These are phyloP conservation scores for Staphylotrichum longicolle DNA, from an alignment of 495 filamentous ascomycete species.

Conservation along the genomic window DNA sequence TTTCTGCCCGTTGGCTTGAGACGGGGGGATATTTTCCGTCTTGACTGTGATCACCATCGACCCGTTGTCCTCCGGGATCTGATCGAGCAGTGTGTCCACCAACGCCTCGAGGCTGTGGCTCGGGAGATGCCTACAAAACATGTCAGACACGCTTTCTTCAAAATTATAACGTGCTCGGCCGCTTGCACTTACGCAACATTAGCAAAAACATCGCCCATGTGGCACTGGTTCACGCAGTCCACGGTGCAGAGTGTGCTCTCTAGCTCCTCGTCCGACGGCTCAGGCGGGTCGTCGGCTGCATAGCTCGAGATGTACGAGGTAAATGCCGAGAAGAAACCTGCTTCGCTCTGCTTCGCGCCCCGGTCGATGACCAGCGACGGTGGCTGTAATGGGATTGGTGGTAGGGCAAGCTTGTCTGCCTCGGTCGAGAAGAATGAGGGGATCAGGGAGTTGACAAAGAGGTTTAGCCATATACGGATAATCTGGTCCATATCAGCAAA, in stretches of 20 bases:
- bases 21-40: conserved; percentile 63
- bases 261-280: conserved; percentile 94
- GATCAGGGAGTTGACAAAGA: conserved; percentile 94
- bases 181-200: conserved; percentile 70
- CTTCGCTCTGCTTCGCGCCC: conserved; percentile 69
- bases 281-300: conserved; percentile 94
- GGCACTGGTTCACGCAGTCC: conserved; percentile 88
- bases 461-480: conserved; percentile 86
- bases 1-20: conserved; percentile 59
- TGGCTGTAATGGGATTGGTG: conserved; percentile 82
- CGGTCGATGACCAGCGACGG: conserved; percentile 94
- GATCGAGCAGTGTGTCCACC: conserved; percentile 69
- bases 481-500: conserved; percentile 52
- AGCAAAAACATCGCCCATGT: conserved; percentile 74
- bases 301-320: conserved; percentile 98
- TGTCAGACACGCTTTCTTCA: conserved; percentile 11
- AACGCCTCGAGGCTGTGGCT: conserved; percentile 62
- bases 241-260: conserved; percentile 93
- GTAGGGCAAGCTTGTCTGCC: conserved; percentile 66
- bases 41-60: conserved; percentile 85
- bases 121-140: conserved; percentile 60
- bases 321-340: conserved; percentile 86
- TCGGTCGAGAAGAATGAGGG: conserved; percentile 77
- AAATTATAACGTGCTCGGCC: not conserved
- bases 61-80: conserved; percentile 80